Evolutionary conservation across 1,284 basidiomycete genomes (phyloP), one percentile per base, ranked within the genome.

Genomic region (Cryptococcus sp.): DNA sequence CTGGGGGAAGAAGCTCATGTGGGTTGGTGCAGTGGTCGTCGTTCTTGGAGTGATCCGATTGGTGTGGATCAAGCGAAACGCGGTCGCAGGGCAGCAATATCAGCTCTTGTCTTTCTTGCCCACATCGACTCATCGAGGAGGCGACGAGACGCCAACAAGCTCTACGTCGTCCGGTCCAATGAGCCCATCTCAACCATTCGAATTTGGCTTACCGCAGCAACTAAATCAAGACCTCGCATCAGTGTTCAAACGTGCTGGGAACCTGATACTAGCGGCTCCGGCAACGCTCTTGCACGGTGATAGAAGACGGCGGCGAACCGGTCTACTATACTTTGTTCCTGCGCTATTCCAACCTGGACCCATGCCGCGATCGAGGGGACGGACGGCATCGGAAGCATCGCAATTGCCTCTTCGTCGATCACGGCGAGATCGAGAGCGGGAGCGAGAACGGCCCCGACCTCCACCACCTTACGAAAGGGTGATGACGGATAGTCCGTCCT

Each of bases 1-100:
- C 30, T 93, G 91, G 86, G 93, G 93, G 61, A 92, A 90, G 73
- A 81, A 76, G 39, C 79, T 95, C 59, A 89, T 96, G 88, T 90
- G 88, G 85, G 64, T 93, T 30, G 91, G 90, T 2, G 76, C 88
- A 55, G 76, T 84, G 19, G 78, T 95, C 57, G 81, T 95, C 45
- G 74, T 93, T 48, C 71, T 86, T 47, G 90, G 90, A 23, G 75
- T 86, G 43, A 73, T 87, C 51, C 84, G 86, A 63, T 80, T 94
- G 50, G 68, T 66, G 75, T 88, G 73, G 73, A 55, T 62, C 40
- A 73, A 66, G 61, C 57, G 55, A 47, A 59, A 45, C 22, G 52
- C 55, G 19, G 40, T 58, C 7, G 38, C 47, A 16, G 53, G 57
- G 3, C 51, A 61, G 22, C 53, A 64, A 23, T 66, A 64, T 45